phyloP scores from a whole-genome alignment of 805 yeast species.

The Zygoascus tannicola region DNA sequence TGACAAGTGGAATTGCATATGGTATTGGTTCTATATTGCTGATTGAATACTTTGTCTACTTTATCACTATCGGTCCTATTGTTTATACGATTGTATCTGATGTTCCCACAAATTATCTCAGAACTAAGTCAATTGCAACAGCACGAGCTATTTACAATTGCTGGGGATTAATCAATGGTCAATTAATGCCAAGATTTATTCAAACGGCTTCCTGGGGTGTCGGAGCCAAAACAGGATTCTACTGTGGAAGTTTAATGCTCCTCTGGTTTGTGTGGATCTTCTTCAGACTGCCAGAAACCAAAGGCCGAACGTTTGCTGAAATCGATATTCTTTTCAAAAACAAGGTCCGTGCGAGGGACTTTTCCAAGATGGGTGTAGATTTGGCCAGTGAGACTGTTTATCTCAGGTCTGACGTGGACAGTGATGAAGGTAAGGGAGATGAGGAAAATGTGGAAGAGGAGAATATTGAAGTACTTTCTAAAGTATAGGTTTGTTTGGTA shows the following conservation, averaged over 20 bases:
- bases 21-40: constrained; percentile 35
- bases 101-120: constrained; percentile 33
- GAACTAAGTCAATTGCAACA: constrained; percentile 35
- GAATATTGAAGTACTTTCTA: too few relatives aligned
- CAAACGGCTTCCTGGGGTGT: constrained; percentile 39
- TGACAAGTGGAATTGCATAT: constrained; percentile 13
- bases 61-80: constrained; percentile 36
- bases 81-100: constrained; percentile 35
- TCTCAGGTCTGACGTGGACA: too few relatives aligned
- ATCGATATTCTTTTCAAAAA: constrained; percentile 42
- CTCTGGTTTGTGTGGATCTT: constrained; percentile 34
- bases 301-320: constrained; percentile 49
- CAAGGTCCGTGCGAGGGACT: constrained; percentile 22
- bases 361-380: constrained; percentile 12
- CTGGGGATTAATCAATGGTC: constrained; percentile 14
- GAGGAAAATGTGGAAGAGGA: too few relatives aligned
- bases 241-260: constrained; percentile 31
- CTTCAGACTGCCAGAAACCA: constrained; percentile 50
- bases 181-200: constrained; percentile 21
- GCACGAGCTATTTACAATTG: constrained; percentile 26
- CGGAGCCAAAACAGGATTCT: constrained; percentile 40
- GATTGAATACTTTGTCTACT: constrained; percentile 37
- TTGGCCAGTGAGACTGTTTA: constrained; percentile 19
- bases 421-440: too few relatives aligned
- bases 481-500: too few relatives aligned